phyloP scores from a whole-genome alignment of 768 basidiomycete species.

The Kwoniella sp. region DNA sequence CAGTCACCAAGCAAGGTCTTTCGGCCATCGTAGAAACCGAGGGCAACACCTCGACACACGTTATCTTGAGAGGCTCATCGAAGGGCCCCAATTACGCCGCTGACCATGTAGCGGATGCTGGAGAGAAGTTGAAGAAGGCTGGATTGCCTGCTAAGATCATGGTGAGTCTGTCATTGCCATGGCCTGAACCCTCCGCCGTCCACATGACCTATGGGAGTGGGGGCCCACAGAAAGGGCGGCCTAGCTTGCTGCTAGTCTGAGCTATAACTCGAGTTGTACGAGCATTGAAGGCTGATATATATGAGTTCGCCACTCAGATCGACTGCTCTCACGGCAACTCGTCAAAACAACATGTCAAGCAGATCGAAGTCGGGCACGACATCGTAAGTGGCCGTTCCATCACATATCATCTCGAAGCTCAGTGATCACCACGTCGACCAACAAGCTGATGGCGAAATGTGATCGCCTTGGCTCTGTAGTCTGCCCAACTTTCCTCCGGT shows the following conservation, averaged over 20 bases:
- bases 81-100: conserved; percentile 86
- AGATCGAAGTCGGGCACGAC: conserved; percentile 63
- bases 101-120: conserved; percentile 75
- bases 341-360: conserved; percentile 89
- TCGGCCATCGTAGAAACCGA: conserved; percentile 80
- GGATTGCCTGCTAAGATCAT: conserved; percentile 79
- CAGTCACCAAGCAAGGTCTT: conserved; percentile 90
- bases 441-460: conserved; percentile 43
- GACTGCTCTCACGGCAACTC: conserved; percentile 83
- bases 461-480: conserved; percentile 61
- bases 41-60: conserved; percentile 86
- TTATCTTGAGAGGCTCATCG: conserved; percentile 88
- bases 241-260: too few relatives aligned
- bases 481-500: conserved; percentile 66
- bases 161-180: conserved; percentile 61
- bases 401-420: conserved; percentile 61
- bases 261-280: too few relatives aligned
- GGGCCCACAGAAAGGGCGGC: too few relatives aligned
- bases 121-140: conserved; percentile 75
- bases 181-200: neutral
- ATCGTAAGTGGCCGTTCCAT: conserved; percentile 19
- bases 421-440: neutral
- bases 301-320: too few relatives aligned
- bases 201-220: too few relatives aligned
- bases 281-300: neutral